Evolutionary conservation across 169 alveolate species (phyloP), one percentile per base, ranked within the genome.

Genomic region (Neospora caninum): DNA sequence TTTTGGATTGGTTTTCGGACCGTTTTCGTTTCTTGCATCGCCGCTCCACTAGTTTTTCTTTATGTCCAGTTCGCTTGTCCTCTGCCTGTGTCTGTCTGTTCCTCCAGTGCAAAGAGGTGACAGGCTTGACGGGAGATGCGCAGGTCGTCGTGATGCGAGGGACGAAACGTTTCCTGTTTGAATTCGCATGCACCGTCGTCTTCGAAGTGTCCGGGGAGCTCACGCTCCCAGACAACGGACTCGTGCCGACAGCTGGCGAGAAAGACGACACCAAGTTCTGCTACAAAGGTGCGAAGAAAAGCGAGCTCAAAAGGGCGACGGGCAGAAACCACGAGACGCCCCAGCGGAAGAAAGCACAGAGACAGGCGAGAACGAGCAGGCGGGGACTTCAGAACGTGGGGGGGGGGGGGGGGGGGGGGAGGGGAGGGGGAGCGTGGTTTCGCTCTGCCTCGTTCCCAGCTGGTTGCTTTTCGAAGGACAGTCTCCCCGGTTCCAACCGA

Each of bases 141-240:
- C 94, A 94, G 41, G 91, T 95, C 91, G 95, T 94, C 20, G 95
- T 95, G 95, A 64, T 95, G 73, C 89, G 97, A 36, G 97, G 97
- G 31, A 91, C 95, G 31, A 92, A 94, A 92, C 88, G 97, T 42
- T 94, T 86, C 89, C 84, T 95, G 36, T 95, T 95, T 84, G 97
- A 95, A 70, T 95, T 95, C 70, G 16, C 82, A 36, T 80, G 73
- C 70, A 84, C 58, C 80, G 64, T 92, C 36, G 82, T 31, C n/a
- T 80, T 58, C 43, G 94, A 89, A 53, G 83, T 53, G 1, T 45
- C 83, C 22, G 73, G 69, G 39, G 36, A 45, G 45, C 78, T n/a
- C 42, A 1, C 18, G 80, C 38, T 84, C 10, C 80, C 91, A 16
- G 91, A 84, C 27, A 43, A 1, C 31, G 91, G 43, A 7, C 67